Base-by-base conservation (phyloP, 768 basidiomycete genomes). In the Kockovaella imperatae region DNA sequence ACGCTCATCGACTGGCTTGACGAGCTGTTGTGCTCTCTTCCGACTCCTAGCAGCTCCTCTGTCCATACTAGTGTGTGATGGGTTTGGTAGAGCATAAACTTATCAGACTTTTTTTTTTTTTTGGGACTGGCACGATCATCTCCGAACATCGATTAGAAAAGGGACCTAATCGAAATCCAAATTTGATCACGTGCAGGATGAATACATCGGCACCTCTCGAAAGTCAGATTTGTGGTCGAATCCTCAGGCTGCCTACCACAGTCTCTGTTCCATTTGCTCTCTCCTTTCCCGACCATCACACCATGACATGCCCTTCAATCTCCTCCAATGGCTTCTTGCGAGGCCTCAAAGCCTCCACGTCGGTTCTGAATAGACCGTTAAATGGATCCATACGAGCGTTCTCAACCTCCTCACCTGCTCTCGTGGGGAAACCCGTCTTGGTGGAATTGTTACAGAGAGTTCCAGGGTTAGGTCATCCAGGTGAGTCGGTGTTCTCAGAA, bases 21-120 rank as follows among this genome's bases (percentile, higher is more conserved):
- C 24, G 14, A 25, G 15, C 32, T 48, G 23, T 6, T 40, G 38
- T 4, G 57, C 50, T 21, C 56, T 17, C 39, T 62, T 66, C 7
- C 56, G 43, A 32, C 54, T 57, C 39, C 64, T 49, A n/a, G 64
- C 64, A 42, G 64, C 64, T 13, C 64, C 64, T 50, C 56, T 55
- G 54, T 66, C 64, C 64, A 66, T 65, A 26, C 4, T 50, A 30
- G 20, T 2, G 13, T 30, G 20, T n/a, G 32, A 11, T 20, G n/a
- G 15, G 31, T n/a, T 11, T 32, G 44, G 20, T 26, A 13, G 11
- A 35, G 31, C 45, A 45, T 25, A 28, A 8, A 42, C 20, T 13
- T 45, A 35, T n/a, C 14, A 17, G 35, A 13, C 28, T 30, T 24
- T 42, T 17, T 6, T 10, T 18, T 42, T 29, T 25, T 10, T 8